phyloP scores from a whole-genome alignment of 768 basidiomycete species.

The Lentinula sp. region DNA sequence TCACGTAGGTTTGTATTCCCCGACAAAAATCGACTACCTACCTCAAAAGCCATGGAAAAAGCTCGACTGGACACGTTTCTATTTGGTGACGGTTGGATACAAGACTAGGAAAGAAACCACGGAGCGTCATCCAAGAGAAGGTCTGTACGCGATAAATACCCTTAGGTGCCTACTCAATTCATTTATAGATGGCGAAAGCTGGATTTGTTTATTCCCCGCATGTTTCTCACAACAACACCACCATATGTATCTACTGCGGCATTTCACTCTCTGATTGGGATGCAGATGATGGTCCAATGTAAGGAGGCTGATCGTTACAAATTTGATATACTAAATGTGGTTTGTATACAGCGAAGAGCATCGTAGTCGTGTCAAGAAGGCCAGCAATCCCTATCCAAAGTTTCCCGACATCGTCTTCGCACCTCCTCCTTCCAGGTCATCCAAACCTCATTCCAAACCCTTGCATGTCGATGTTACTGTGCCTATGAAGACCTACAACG shows the following conservation, averaged over 20 bases:
- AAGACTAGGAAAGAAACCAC: slow-evolving; percentile 57
- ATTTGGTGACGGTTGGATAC: slow-evolving; percentile 55
- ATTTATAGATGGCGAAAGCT: slow-evolving; percentile 73
- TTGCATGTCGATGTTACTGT: slow-evolving; percentile 26
- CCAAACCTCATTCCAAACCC: slow-evolving; percentile 15
- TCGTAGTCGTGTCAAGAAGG: slow-evolving; percentile 53
- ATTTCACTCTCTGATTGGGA: slow-evolving; percentile 84
- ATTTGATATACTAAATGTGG: not conserved
- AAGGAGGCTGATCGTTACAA: slow-evolving; percentile 22
- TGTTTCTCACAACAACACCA: slow-evolving; percentile 65
- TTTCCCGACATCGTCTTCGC: slow-evolving; percentile 21
- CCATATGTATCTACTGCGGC: slow-evolving; percentile 81
- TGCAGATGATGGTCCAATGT: slow-evolving; percentile 82
- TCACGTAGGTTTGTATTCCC: slow-evolving; percentile 48
- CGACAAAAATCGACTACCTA: slow-evolving; percentile 59
- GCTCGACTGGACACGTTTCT: slow-evolving; percentile 65
- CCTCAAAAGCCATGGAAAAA: slow-evolving; percentile 62
- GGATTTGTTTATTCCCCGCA: slow-evolving; percentile 83
- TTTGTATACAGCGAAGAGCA: slow-evolving; percentile 59
- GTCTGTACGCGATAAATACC: slow-evolving; percentile 24
- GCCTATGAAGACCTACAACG: slow-evolving; percentile 35
- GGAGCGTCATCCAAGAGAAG: slow-evolving; percentile 67
- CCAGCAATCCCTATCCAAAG: slow-evolving; percentile 34
- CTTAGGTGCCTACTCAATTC: slow-evolving; percentile 4
- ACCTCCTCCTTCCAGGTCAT: slow-evolving; percentile 20